A percentile compares a stretch with the other conserved stretches of the same genome.
These are phyloP conservation scores for Cyclocybe aegerita DNA, from an alignment of 768 basidiomycete species.

Conservation along the genomic window DNA sequence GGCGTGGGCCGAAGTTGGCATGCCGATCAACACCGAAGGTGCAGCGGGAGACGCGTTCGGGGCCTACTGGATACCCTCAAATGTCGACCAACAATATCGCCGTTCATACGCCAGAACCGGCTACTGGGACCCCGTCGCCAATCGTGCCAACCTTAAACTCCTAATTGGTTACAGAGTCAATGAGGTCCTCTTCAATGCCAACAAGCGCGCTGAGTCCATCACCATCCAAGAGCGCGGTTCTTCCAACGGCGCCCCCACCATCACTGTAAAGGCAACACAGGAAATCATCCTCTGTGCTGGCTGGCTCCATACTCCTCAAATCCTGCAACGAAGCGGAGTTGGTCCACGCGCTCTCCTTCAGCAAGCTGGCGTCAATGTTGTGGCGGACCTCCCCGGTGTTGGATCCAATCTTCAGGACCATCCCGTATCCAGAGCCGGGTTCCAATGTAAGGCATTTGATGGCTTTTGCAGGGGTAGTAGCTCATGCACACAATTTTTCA, in stretches of 20 bases:
- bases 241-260: slow-evolving; percentile 1
- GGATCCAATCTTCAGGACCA: slow-evolving; percentile 7
- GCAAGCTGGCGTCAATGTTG: slow-evolving; percentile 3
- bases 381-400: slow-evolving; percentile 12
- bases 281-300: slow-evolving; percentile 12
- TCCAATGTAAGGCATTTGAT: background rate
- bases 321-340: slow-evolving; percentile 10
- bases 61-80: slow-evolving; percentile 13
- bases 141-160: slow-evolving; percentile 8
- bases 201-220: slow-evolving; percentile 3
- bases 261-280: slow-evolving; percentile 1
- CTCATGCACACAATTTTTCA: too few relatives aligned
- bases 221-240: slow-evolving; percentile 1
- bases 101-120: slow-evolving; percentile 10
- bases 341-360: slow-evolving; percentile 6
- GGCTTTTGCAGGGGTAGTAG: too few relatives aligned
- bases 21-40: slow-evolving; percentile 9
- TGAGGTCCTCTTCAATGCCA: slow-evolving; percentile 6
- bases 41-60: slow-evolving; percentile 10
- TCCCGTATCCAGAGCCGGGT: background rate
- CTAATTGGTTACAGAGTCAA: slow-evolving; percentile 10
- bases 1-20: slow-evolving; percentile 9
- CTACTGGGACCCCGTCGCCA: slow-evolving; percentile 9
- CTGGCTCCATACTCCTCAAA: slow-evolving; percentile 10
- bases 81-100: slow-evolving; percentile 12